Percentiles rank a stretch among this genome's conserved stretches.
phyloP scores from a whole-genome alignment of 768 basidiomycete species.

The Zangia roseola region DNA sequence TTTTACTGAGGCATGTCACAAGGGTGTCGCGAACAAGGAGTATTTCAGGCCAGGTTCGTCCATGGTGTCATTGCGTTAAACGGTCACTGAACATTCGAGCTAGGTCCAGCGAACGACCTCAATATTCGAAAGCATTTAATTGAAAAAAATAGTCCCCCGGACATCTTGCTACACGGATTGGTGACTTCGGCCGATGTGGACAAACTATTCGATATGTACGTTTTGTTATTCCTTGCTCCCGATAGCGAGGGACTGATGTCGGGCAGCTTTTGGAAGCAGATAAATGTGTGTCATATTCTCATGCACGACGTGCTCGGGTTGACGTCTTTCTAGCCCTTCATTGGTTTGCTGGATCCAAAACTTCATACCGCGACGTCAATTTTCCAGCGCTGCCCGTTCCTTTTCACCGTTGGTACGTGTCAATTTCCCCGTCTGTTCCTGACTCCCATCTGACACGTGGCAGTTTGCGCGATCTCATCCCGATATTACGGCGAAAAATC shows the following conservation, averaged over 20 bases:
- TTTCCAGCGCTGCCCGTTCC: conserved; percentile 83
- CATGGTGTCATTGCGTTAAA: neutral
- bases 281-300: conserved; percentile 53
- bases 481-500: conserved; percentile 77
- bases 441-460: neutral
- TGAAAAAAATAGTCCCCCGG: conserved; percentile 76
- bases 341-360: conserved; percentile 77
- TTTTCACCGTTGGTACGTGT: conserved; percentile 80
- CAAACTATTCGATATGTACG: conserved; percentile 81
- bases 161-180: conserved; percentile 77
- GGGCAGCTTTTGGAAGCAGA: conserved; percentile 64
- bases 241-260: conserved; percentile 1
- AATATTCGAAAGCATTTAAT: conserved; percentile 68
- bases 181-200: conserved; percentile 79
- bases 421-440: neutral
- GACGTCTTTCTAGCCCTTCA: conserved; percentile 46
- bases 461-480: conserved; percentile 85
- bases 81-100: neutral
- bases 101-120: conserved; percentile 73
- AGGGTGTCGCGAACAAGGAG: conserved; percentile 80
- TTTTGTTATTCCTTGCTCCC: conserved; percentile 3
- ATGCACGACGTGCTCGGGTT: neutral
- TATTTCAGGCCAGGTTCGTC: conserved; percentile 74
- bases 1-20: conserved; percentile 15
- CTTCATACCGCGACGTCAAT: conserved; percentile 79